Evolutionary conservation across 495 filamentous ascomycete species (phyloP), one percentile per base, ranked within the genome.

Genomic region (Daldinia childiae): DNA sequence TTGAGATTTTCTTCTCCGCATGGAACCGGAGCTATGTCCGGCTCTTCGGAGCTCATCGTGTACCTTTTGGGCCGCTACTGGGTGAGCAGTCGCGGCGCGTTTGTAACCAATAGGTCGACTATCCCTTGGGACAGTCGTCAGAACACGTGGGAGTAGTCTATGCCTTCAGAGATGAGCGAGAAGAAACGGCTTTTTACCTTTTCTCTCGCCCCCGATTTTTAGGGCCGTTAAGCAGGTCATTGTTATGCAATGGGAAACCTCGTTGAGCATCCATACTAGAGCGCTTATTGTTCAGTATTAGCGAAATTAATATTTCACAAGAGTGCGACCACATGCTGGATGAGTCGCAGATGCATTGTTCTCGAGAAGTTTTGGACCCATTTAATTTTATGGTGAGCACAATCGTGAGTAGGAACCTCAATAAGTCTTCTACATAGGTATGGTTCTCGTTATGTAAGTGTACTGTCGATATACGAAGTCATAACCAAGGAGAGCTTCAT

Each of bases 1-100:
- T 60, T 57, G 30, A 63, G 60, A 48, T 56, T 68, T 32, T 68
- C 39, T 58, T 64, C 34, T 72, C 17, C 59, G 19, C 29, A n/a
- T 6, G 9, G 32, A 58, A 61, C 24, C 61, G 55, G 64, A 45
- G 55, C 41, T 60, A 59, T 59, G 43, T 63, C 8, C 48, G 56
- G 26, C 58, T 66, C 24, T 19, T 32, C 17, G 51, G 62, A 39
- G 55, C 56, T 27, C 34, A 24, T 59, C 57, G 51, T 39, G 39
- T 73, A 58, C 66, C 32, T 39, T 64, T 62, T 58, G 62, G 52
- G 30, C 39, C 66, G 58, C 62, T 60, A 66, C 41, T 69, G 66
- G 71, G 71, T 69, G 71, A 73, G 71, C 71, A 73, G 50, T 26
- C 56, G 60, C 62, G 62, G 57, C 19, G 21, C 51, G 57, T 29